Evolutionary conservation across 2,329 filamentous ascomycete genomes (phyloP).

Genomic region (Aureobasidium subglaciale): DNA sequence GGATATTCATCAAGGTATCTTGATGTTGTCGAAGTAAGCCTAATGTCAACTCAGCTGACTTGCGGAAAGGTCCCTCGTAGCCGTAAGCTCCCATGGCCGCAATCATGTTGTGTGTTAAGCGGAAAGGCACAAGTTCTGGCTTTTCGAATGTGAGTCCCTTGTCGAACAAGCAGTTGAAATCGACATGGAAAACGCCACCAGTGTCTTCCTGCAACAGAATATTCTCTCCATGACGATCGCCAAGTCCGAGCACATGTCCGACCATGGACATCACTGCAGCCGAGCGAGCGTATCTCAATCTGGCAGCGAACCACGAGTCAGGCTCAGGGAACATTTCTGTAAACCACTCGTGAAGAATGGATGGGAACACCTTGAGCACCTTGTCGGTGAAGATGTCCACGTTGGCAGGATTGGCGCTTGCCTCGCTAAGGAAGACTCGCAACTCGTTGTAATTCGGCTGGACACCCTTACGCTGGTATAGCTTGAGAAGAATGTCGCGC

Average conservation of each 20-base stretch:
- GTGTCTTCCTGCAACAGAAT: constrained; percentile 90
- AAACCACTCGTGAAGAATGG: constrained; percentile 90
- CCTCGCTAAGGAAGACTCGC: constrained; percentile 53
- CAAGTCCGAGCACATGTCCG: constrained; percentile 84
- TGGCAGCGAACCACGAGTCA: constrained; percentile 81
- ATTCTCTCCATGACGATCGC: constrained; percentile 95
- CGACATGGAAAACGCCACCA: constrained; percentile 91
- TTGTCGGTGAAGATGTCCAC: constrained; percentile 63
- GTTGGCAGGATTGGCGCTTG: constrained; percentile 56
- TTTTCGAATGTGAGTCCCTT: constrained; percentile 94
- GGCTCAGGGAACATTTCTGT: constrained; percentile 91
- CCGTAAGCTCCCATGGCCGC: constrained; percentile 94
- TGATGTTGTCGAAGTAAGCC: constrained; percentile 80
- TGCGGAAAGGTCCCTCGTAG: constrained; percentile 84
- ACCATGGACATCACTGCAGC: constrained; percentile 99
- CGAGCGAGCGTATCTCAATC: constrained; percentile 83
- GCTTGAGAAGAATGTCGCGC: constrained; percentile 76
- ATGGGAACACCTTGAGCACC: constrained; percentile 61
- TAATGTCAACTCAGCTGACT: constrained; percentile 83
- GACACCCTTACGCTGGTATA: constrained; percentile 71
- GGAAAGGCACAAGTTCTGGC: constrained; percentile 90
- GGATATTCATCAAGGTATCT: constrained; percentile 92
- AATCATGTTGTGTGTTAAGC: constrained; percentile 96
- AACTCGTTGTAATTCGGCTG: constrained; percentile 60
- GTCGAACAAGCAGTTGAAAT: constrained; percentile 99